phyloP scores from a whole-genome alignment of 2,329 filamentous ascomycete species.

The Acrocalymma vagum region DNA sequence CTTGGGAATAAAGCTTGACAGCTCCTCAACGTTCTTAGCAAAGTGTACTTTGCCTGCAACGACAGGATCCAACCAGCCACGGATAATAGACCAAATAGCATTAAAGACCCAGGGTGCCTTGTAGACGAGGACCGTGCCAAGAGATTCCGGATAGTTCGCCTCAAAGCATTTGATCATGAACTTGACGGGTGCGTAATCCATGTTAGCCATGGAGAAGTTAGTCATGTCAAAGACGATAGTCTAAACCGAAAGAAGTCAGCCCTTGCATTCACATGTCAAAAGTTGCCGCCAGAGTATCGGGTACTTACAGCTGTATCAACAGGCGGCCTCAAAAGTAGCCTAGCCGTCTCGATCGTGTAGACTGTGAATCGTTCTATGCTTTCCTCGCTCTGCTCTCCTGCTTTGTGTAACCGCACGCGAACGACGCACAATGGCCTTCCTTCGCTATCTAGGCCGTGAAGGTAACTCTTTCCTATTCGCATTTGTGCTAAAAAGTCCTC shows the following conservation, averaged over 20 bases:
- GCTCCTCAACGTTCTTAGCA: conserved; percentile 80
- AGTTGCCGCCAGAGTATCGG: too few species aligned
- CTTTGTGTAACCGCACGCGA: conserved; percentile 80
- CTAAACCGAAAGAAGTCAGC: too few species aligned
- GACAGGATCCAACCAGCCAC: conserved; percentile 95
- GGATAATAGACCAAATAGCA: conserved; percentile 95
- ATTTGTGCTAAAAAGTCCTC: conserved; percentile 85
- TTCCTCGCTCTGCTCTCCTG: conserved; percentile 82
- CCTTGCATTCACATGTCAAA: too few species aligned
- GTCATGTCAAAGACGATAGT: conserved; percentile 97
- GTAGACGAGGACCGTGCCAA: conserved; percentile 91
- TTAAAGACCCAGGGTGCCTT: conserved; percentile 98
- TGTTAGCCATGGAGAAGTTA: conserved; percentile 90
- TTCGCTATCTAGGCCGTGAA: conserved; percentile 85
- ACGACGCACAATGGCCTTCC: conserved; percentile 90
- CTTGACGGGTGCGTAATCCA: conserved; percentile 97
- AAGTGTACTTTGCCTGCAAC: conserved; percentile 95
- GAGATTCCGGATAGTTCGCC: conserved; percentile 94
- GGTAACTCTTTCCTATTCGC: conserved; percentile 89
- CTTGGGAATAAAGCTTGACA: conserved; percentile 77
- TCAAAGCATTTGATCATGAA: conserved; percentile 99
- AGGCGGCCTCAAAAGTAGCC: conserved; percentile 79
- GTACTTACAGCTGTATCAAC: conserved; percentile 88
- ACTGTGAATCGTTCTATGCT: conserved; percentile 90
- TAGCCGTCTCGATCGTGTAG: conserved; percentile 92